phyloP scores from a whole-genome alignment of 2,329 filamentous ascomycete species.

The Colletotrichum kahawae region DNA sequence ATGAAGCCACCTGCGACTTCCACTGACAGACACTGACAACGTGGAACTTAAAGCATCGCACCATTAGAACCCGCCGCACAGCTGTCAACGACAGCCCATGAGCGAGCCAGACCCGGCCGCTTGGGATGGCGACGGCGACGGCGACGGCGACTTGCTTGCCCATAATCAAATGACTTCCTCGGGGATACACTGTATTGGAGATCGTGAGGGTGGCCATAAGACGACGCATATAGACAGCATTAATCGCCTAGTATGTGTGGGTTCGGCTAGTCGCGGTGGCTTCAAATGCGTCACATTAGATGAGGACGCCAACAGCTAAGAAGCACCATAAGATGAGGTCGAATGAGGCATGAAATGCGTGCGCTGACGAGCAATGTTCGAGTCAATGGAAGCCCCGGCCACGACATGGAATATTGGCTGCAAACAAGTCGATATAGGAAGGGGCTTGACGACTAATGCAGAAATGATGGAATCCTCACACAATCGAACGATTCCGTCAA shows the following conservation, averaged over 20 bases:
- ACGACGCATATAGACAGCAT: background rate
- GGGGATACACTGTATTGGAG: background rate
- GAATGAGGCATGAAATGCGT: background rate
- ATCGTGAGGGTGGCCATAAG: background rate
- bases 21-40: background rate
- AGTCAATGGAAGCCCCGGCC: background rate
- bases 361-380: background rate
- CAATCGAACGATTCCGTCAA: background rate
- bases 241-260: background rate
- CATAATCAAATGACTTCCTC: background rate
- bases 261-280: background rate
- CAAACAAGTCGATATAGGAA: background rate
- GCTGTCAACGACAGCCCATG: background rate
- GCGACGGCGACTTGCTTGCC: background rate
- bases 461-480: background rate
- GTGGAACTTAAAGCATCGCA: conserved; percentile 2
- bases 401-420: background rate
- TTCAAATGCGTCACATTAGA: background rate
- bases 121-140: background rate
- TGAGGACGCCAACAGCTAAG: background rate
- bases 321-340: background rate
- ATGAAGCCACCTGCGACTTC: background rate
- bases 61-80: background rate
- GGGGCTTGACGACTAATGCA: background rate
- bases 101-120: background rate